phyloP scores from a whole-genome alignment of 768 basidiomycete species.

The Russula olivacea region DNA sequence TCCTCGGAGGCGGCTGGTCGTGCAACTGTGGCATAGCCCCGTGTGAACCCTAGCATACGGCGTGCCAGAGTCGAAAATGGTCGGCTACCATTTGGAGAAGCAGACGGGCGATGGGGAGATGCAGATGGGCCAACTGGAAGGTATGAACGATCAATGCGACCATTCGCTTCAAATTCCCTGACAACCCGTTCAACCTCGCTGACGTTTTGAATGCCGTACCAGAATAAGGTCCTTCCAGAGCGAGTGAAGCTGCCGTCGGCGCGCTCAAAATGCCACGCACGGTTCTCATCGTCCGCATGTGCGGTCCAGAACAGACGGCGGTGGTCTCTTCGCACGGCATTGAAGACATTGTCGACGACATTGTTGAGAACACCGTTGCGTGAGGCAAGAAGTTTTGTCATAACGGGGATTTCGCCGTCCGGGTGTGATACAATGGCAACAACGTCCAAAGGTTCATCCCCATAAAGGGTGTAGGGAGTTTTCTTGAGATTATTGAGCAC shows the following conservation, averaged over 20 bases:
- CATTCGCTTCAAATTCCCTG: constrained; percentile 58
- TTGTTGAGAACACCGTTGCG: constrained; percentile 87
- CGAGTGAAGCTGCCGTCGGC: constrained; percentile 97
- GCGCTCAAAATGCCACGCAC: constrained; percentile 97
- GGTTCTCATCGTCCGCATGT: constrained; percentile 91
- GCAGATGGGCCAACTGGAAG: constrained; percentile 80
- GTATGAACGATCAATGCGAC: constrained; percentile 81
- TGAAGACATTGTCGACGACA: constrained; percentile 96
- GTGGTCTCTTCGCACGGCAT: constrained; percentile 93
- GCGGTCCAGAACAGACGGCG: constrained; percentile 97
- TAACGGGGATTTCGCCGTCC: constrained; percentile 77
- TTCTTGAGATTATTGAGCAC: constrained; percentile 77
- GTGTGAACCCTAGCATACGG: constrained; percentile 43
- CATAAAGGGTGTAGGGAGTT: constrained; percentile 89
- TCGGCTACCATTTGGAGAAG: constrained; percentile 40
- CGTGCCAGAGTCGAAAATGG: constrained; percentile 56
- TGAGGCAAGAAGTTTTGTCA: constrained; percentile 88
- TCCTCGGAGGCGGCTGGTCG: constrained; percentile 43
- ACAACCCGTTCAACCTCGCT: constrained; percentile 87
- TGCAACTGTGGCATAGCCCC: constrained; percentile 77
- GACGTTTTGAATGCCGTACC: constrained; percentile 93
- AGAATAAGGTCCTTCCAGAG: constrained; percentile 90
- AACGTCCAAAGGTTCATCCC: constrained; percentile 96
- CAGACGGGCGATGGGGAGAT: constrained; percentile 44
- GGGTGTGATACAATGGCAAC: constrained; percentile 93